These are phyloP conservation scores for Saccharum spontaneum DNA, from an alignment of 176 grass and related monocot species.

Conservation along the genomic window DNA sequence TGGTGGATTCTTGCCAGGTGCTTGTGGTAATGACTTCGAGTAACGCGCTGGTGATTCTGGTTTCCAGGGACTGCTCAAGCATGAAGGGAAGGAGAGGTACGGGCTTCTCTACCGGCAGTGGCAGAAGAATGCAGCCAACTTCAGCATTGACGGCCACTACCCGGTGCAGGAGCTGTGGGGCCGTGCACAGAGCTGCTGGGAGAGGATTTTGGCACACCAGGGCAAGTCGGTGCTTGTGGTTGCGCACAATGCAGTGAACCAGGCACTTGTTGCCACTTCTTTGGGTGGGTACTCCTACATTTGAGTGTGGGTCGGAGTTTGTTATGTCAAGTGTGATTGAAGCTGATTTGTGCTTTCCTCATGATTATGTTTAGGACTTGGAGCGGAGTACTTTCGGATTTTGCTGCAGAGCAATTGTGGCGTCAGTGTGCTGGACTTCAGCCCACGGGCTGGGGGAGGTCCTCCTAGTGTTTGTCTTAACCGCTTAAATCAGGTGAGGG, in stretches of 20 bases:
- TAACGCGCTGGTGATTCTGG: background rate
- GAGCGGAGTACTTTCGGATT: constrained; percentile 68
- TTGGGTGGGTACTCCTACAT: constrained; percentile 46
- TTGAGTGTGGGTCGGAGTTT: background rate
- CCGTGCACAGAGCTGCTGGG: constrained; percentile 69
- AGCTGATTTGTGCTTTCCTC: background rate
- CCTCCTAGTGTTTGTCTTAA: constrained; percentile 77
- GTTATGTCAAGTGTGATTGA: background rate
- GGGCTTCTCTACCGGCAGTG: constrained; percentile 60
- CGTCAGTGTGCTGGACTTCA: constrained; percentile 83
- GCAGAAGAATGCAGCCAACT: constrained; percentile 77
- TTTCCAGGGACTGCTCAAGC: constrained; percentile 70
- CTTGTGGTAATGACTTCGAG: background rate
- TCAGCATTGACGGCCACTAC: constrained; percentile 82
- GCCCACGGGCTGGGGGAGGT: constrained; percentile 44
- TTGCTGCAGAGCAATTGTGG: constrained; percentile 97
- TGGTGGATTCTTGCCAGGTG: background rate
- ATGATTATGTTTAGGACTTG: constrained; percentile 58
- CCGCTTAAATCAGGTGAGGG: constrained; percentile 78
- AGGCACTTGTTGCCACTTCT: constrained; percentile 77
- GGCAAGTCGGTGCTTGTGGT: constrained; percentile 88
- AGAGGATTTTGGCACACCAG: constrained; percentile 73
- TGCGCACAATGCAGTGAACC: constrained; percentile 93
- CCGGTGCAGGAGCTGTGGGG: constrained; percentile 80
- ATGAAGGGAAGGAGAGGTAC: constrained; percentile 84